These are phyloP conservation scores for Paralagenidium karlingii DNA, from an alignment of 352 stramenopile genomes.

Conservation along the genomic window DNA sequence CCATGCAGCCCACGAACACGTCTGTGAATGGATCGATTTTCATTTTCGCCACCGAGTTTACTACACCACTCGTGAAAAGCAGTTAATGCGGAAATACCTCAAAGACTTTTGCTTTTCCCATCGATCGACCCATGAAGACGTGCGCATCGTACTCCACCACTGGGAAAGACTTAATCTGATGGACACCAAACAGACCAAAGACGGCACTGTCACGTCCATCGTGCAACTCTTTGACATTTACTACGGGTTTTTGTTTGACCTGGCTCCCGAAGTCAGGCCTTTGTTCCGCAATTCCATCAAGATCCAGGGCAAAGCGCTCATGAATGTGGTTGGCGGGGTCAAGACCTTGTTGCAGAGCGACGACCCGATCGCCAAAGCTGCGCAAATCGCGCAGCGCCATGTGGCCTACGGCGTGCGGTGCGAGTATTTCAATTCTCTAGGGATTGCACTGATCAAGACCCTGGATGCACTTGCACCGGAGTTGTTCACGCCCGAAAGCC, in stretches of 20 bases:
- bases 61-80: too few relatives aligned
- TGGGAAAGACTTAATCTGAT: conserved; percentile 17
- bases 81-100: conserved; percentile 12
- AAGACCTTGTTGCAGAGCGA: conserved; percentile 42
- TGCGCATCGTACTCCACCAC: conserved; percentile 9
- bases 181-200: too few relatives aligned
- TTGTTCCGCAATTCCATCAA: conserved; percentile 44
- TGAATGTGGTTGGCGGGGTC: conserved; percentile 52
- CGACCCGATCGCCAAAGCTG: too few relatives aligned
- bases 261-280: conserved; percentile 41
- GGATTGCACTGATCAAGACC: conserved; percentile 12
- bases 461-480: conserved; percentile 13
- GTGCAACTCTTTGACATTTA: conserved; percentile 58
- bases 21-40: too few relatives aligned
- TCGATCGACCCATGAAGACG: conserved; percentile 13
- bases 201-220: too few relatives aligned
- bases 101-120: conserved; percentile 11
- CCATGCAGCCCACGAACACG: too few relatives aligned
- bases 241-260: conserved; percentile 51
- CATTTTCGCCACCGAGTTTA: too few relatives aligned
- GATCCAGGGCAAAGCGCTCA: conserved; percentile 44
- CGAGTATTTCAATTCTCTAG: conserved; percentile 20
- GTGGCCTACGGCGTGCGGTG: conserved; percentile 24
- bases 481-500: conserved; percentile 14
- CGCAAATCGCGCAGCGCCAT: conserved; percentile 15